Conservation (phyloP, 2,329 filamentous ascomycete genomes). For the Trichoderma atroviride region DNA sequence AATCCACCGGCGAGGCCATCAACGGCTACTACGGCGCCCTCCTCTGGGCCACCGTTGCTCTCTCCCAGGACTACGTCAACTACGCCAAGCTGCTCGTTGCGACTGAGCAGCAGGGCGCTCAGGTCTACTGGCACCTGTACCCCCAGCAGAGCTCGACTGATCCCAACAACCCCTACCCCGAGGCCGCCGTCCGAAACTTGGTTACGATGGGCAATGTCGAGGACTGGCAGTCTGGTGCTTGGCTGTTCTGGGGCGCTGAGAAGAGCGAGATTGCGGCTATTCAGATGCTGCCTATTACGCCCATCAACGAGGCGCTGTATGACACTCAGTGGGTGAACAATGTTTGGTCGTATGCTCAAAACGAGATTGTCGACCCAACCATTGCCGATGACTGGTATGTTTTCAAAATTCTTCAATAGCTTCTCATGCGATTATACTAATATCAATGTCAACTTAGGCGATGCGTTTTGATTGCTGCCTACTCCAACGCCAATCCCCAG, state of each 20-base stretch:
- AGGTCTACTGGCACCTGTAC: conserved; percentile 34
- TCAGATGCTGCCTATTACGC: conserved; percentile 25
- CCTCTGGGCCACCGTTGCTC: conserved; percentile 33
- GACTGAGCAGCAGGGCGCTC: conserved; percentile 31
- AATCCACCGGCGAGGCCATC: conserved; percentile 34
- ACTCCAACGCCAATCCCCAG: conserved; percentile 33
- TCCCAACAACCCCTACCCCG: conserved; percentile 34
- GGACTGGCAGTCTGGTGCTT: conserved; percentile 33
- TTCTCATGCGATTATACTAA: background rate
- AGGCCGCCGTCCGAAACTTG: conserved; percentile 28
- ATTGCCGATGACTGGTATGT: conserved; percentile 32
- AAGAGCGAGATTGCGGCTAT: conserved; percentile 28
- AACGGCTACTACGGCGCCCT: conserved; percentile 35
- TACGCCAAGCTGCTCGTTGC: conserved; percentile 34
- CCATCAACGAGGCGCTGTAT: conserved; percentile 30
- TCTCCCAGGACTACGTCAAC: conserved; percentile 32
- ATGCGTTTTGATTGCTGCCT: conserved; percentile 33
- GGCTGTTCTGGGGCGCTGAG: conserved; percentile 29
- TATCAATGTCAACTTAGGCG: conserved; percentile 24
- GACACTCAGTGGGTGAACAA: conserved; percentile 33
- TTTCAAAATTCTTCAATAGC: background rate
- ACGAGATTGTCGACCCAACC: conserved; percentile 30
- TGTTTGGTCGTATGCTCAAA: conserved; percentile 32
- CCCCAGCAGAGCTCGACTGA: conserved; percentile 29
- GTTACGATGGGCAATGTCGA: conserved; percentile 33